Percentiles rank a stretch among this genome's conserved stretches.
Conservation (phyloP, 768 basidiomycete species). For the Auriculariales sp. region DNA sequence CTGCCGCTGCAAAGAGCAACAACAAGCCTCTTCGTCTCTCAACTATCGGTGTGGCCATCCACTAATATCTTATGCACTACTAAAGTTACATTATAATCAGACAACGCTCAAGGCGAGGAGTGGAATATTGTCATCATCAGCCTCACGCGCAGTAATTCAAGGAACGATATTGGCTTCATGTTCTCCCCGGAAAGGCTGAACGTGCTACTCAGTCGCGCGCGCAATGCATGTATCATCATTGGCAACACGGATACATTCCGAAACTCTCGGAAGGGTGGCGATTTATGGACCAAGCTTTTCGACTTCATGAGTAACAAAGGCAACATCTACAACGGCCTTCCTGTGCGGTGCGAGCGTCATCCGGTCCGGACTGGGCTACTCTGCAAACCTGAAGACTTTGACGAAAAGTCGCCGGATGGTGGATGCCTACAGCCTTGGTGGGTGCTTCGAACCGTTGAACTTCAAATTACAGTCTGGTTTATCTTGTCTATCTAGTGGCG, state of each 20-base stretch:
- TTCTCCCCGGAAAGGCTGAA: slow-evolving; percentile 52
- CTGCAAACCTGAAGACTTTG: slow-evolving; percentile 31
- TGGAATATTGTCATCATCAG: slow-evolving; percentile 51
- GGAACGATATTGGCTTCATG: slow-evolving; percentile 57
- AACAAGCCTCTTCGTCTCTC: slow-evolving; percentile 41
- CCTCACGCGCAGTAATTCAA: slow-evolving; percentile 43
- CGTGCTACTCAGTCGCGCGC: slow-evolving; percentile 56
- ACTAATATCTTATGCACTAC: not conserved
- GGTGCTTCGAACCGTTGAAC: slow-evolving; percentile 4
- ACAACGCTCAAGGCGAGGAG: slow-evolving; percentile 70
- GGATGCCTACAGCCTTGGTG: slow-evolving; percentile 51
- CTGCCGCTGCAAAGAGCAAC: slow-evolving; percentile 20
- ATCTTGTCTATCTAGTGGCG: not conserved
- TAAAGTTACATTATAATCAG: slow-evolving; percentile 22
- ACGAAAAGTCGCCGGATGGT: slow-evolving; percentile 39
- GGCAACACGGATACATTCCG: slow-evolving; percentile 49
- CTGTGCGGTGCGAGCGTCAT: slow-evolving; percentile 43
- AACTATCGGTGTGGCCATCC: slow-evolving; percentile 48
- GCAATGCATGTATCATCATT: slow-evolving; percentile 48
- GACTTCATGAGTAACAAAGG: slow-evolving; percentile 23
- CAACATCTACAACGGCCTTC: slow-evolving; percentile 47
- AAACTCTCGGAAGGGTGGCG: slow-evolving; percentile 32
- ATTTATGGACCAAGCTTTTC: slow-evolving; percentile 39
- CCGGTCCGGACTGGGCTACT: slow-evolving; percentile 25
- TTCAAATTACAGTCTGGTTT: not conserved